Evolutionary conservation across 495 filamentous ascomycete genomes (phyloP).

Genomic region (Aspergillus bridgeri): DNA sequence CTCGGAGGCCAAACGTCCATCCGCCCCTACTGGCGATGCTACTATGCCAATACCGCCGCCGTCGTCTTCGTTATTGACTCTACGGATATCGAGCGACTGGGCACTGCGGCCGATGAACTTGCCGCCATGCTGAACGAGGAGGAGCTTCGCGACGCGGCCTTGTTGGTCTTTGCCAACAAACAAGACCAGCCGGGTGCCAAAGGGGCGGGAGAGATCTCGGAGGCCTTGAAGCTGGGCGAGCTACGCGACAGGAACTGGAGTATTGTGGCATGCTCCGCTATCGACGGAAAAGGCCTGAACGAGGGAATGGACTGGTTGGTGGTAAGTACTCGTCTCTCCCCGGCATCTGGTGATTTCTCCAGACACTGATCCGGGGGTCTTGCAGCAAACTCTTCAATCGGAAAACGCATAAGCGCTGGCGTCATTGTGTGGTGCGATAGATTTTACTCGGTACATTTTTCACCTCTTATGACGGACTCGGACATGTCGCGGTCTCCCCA

Average conservation of each 20-base stretch:
- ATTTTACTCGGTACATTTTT: conserved; percentile 38
- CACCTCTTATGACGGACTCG: conserved; percentile 14
- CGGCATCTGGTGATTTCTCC: background rate
- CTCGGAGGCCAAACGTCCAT: conserved; percentile 96
- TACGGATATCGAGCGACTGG: conserved; percentile 91
- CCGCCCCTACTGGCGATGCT: conserved; percentile 97
- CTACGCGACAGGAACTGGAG: conserved; percentile 97
- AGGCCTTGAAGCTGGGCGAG: conserved; percentile 84
- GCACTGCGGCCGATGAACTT: conserved; percentile 88
- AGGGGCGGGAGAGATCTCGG: conserved; percentile 93
- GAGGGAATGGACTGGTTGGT: conserved; percentile 99
- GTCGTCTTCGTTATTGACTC: conserved; percentile 98
- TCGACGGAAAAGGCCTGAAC: conserved; percentile 87
- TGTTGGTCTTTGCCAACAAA: conserved; percentile 98
- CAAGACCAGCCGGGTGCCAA: conserved; percentile 97
- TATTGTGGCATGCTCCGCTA: conserved; percentile 94
- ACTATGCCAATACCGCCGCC: conserved; percentile 99
- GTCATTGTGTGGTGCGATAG: conserved; percentile 35
- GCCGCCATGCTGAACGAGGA: conserved; percentile 96
- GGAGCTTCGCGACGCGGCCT: conserved; percentile 84
- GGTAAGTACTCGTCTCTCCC: conserved; percentile 53
- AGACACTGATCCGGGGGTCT: conserved; percentile 13
- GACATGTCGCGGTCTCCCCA: conserved; percentile 19
- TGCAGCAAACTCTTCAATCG: conserved; percentile 46
- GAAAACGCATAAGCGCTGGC: conserved; percentile 44